phyloP scores from a whole-genome alignment of 805 yeast genomes.

The Metschnikowia koreensis region DNA sequence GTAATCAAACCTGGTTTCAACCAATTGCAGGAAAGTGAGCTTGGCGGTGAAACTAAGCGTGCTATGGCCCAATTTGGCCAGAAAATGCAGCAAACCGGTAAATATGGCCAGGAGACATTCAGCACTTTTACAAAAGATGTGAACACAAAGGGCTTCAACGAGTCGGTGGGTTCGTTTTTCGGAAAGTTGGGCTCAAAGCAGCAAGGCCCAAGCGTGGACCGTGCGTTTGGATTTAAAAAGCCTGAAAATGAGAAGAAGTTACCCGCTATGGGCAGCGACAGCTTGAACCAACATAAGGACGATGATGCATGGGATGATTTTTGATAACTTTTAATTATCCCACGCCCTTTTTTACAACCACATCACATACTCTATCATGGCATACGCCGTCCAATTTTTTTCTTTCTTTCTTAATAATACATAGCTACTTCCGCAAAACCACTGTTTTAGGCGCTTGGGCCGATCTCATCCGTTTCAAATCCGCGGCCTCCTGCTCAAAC shows the following conservation, averaged over 20 bases:
- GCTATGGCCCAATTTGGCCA: conserved; percentile 98
- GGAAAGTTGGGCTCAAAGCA: conserved; percentile 46
- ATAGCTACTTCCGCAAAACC: too few relatives aligned
- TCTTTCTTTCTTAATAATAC: background rate
- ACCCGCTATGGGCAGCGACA: conserved; percentile 41
- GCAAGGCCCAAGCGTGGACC: conserved; percentile 35
- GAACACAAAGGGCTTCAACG: conserved; percentile 39
- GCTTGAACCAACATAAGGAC: conserved; percentile 18
- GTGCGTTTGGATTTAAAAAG: conserved; percentile 65
- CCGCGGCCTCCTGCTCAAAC: conserved; percentile 41
- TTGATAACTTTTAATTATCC: conserved; percentile 19
- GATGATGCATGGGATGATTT: conserved; percentile 71
- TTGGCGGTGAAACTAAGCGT: conserved; percentile 75
- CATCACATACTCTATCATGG: background rate
- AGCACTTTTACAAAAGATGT: conserved; percentile 51
- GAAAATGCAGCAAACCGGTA: conserved; percentile 85
- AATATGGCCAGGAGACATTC: conserved; percentile 68
- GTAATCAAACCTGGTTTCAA: conserved; percentile 90
- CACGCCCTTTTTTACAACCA: background rate
- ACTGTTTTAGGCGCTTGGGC: too few relatives aligned
- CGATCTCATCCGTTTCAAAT: background rate
- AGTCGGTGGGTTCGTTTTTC: conserved; percentile 38
- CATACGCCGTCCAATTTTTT: background rate
- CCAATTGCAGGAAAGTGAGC: conserved; percentile 73
- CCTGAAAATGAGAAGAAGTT: conserved; percentile 54